Conservation (phyloP, 768 basidiomycete genomes). For the Cubamyces sp. region DNA sequence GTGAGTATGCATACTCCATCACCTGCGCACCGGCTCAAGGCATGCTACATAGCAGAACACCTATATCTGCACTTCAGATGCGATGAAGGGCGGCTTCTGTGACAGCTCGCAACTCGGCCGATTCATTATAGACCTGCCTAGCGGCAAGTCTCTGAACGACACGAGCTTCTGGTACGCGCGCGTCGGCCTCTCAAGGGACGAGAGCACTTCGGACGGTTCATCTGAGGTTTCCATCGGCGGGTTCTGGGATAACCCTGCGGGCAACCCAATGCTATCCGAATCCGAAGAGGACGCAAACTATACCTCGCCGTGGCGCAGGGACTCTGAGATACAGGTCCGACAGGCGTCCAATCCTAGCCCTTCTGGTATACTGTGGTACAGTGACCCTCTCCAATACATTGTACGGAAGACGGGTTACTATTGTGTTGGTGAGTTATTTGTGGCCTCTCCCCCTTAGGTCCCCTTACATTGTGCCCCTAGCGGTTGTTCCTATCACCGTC, state of each 20-base stretch:
- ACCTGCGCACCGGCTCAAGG: conserved; percentile 13
- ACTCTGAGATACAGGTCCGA: conserved; percentile 20
- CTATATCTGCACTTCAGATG: conserved; percentile 89
- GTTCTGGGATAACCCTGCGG: conserved; percentile 64
- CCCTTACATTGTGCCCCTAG: conserved; percentile 41
- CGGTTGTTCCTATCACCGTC: conserved; percentile 89
- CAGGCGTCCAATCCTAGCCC: conserved; percentile 52
- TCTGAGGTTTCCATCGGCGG: conserved; percentile 33
- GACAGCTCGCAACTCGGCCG: conserved; percentile 70
- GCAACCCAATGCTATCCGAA: conserved; percentile 58
- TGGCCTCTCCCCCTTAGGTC: background rate
- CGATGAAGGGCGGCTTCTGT: conserved; percentile 75
- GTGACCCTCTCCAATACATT: conserved; percentile 76
- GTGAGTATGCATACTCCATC: conserved; percentile 49
- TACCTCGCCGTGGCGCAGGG: conserved; percentile 53
- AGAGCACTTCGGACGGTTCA: conserved; percentile 30
- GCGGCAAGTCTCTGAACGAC: conserved; percentile 59
- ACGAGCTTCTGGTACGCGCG: conserved; percentile 91
- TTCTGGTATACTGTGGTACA: conserved; percentile 56
- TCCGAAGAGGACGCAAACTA: conserved; percentile 46
- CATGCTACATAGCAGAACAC: conserved; percentile 69
- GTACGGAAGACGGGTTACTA: conserved; percentile 93
- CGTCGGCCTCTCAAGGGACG: conserved; percentile 57
- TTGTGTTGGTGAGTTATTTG: conserved; percentile 75
- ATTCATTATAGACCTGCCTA: conserved; percentile 84